Base-by-base conservation (phyloP, 345 rosid genomes). In the Boechera divaricarpa region DNA sequence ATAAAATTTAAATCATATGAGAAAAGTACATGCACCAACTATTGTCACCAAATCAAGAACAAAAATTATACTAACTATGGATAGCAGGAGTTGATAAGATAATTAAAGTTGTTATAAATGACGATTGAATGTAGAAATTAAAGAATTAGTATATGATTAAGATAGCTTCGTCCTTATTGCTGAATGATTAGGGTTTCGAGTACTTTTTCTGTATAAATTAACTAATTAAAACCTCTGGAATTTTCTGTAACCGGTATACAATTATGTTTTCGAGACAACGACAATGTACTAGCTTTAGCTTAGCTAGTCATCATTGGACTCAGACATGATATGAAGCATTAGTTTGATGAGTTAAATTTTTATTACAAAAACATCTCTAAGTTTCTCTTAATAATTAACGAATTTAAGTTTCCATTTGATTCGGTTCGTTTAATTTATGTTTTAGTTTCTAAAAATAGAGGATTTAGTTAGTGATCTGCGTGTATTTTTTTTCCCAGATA, bases 241-340 rank as follows among this genome's bases (percentile, higher is more conserved):
- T 61, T 76, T 61, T 69, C 63, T 61, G 74, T 76, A 61, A 61
- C 49, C 63, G 56, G 49, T 69, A 21, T 41, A 61, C 32, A 26
- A 76, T 69, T 36, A 18, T 63, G 55, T 64, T 63, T 57, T 55
- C 18, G 54, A 64, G 80, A 77, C 76, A 70, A 36, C 54, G 76
- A 77, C 76, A 36, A 47, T 47, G 72, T 70, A 77, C 80, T 77
- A 77, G 76, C 71, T 47, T 70, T 77, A 77, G 76, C 71, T 56
- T 70, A 41, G 26, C 59, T 44, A 11, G 13, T 63, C 33, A 77
- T 70, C 70, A 54, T 54, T 62, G 28, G 2, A 24, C 32, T 44
- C 24, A 15, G 15, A 57, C 58, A 36, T 74, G 15, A 73, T 51
- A n/a, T 9, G 10, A 21, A 63, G 36, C 70, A 55, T 49, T 60